Evolutionary conservation across 805 yeast genomes (phyloP).

Genomic region (Isabelozyma heimii): DNA sequence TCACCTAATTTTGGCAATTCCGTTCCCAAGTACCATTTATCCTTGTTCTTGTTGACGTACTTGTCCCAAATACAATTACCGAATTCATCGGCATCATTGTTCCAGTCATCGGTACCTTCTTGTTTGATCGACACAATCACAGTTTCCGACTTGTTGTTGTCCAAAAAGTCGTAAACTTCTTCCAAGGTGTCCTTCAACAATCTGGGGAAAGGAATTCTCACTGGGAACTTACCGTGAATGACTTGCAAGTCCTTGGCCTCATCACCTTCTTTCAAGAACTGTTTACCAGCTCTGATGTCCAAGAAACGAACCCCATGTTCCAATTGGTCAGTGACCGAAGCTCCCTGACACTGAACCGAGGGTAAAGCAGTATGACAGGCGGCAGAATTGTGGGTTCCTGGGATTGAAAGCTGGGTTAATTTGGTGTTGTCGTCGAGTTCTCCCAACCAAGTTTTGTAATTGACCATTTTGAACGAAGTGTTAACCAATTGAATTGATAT

Average conservation of each 20-base stretch:
- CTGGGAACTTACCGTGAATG: slow-evolving; percentile 76
- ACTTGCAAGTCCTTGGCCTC: slow-evolving; percentile 58
- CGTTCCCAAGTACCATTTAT: slow-evolving; percentile 59
- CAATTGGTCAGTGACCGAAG: slow-evolving; percentile 58
- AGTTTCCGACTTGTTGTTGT: slow-evolving; percentile 52
- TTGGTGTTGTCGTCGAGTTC: slow-evolving; percentile 49
- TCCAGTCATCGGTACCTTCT: slow-evolving; percentile 70
- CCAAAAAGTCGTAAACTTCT: slow-evolving; percentile 59
- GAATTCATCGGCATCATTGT: slow-evolving; percentile 61
- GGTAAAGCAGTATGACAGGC: slow-evolving; percentile 72
- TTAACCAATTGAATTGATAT: background rate
- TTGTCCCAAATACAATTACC: slow-evolving; percentile 57
- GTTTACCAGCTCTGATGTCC: slow-evolving; percentile 63
- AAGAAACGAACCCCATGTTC: slow-evolving; percentile 72
- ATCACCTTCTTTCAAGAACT: slow-evolving; percentile 50
- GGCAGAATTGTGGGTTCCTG: slow-evolving; percentile 85
- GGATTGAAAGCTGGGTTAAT: slow-evolving; percentile 57
- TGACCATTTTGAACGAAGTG: slow-evolving; percentile 27
- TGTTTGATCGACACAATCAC: slow-evolving; percentile 69
- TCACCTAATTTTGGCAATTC: slow-evolving; percentile 59
- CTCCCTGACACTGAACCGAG: slow-evolving; percentile 74
- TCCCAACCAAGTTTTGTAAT: slow-evolving; percentile 52
- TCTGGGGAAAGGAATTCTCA: slow-evolving; percentile 55
- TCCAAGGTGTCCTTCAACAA: slow-evolving; percentile 50
- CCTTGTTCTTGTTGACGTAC: slow-evolving; percentile 47